Evolutionary conservation across 768 basidiomycete genomes (phyloP).

Genomic region (Lentinula edodes): DNA sequence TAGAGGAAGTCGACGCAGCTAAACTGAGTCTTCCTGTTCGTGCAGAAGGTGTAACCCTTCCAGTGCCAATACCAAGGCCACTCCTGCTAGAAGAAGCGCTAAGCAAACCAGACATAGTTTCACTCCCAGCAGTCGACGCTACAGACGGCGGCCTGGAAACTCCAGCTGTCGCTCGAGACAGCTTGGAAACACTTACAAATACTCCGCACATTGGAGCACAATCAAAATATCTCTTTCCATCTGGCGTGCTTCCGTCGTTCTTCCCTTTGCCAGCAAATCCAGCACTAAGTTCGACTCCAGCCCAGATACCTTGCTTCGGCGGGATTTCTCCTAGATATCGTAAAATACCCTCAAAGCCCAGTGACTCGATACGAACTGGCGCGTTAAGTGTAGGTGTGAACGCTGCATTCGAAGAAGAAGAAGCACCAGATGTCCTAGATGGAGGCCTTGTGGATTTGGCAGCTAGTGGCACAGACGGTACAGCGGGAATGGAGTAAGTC

Average conservation of each 20-base stretch:
- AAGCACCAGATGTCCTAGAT: neutral
- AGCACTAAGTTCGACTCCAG: constrained; percentile 84
- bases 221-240: constrained; percentile 75
- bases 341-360: constrained; percentile 83
- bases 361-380: constrained; percentile 73
- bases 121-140: constrained; percentile 31
- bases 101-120: constrained; percentile 1
- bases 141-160: constrained; percentile 54
- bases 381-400: neutral
- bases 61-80: constrained; percentile 36
- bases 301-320: constrained; percentile 88
- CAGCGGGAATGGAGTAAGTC: neutral
- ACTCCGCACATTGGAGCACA: constrained; percentile 88
- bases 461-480: neutral
- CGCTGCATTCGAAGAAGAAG: neutral
- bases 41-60: constrained; percentile 55
- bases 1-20: constrained; percentile 32
- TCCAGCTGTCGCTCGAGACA: constrained; percentile 72
- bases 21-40: constrained; percentile 41
- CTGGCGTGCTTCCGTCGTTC: constrained; percentile 70
- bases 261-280: constrained; percentile 91
- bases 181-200: constrained; percentile 79
- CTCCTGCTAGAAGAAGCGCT: constrained; percentile 22
- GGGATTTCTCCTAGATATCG: constrained; percentile 81
- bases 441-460: neutral